These are phyloP conservation scores for Tricholoma matsutake DNA, from an alignment of 768 basidiomycete species.

Conservation along the genomic window DNA sequence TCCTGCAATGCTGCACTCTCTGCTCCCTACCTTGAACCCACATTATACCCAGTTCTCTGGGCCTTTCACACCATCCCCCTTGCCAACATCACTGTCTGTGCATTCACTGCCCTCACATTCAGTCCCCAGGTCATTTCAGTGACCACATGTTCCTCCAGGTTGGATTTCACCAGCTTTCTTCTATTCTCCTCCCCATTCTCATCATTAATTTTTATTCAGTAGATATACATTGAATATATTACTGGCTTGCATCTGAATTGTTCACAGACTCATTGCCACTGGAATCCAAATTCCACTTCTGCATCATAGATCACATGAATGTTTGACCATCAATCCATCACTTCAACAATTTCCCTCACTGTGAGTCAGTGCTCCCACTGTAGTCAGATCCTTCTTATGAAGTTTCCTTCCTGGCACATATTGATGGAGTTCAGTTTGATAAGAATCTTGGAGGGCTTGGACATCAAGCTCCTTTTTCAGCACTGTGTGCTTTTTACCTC, in stretches of 20 bases:
- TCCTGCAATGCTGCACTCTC: too few relatives aligned
- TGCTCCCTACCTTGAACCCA: neutral
- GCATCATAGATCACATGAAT: neutral
- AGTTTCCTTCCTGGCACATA: slow-evolving; percentile 16
- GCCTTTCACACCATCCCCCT: too few relatives aligned
- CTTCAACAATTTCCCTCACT: slow-evolving; percentile 7
- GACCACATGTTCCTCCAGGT: too few relatives aligned
- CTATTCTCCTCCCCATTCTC: too few relatives aligned
- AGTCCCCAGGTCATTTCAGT: too few relatives aligned
- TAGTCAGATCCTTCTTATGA: slow-evolving; percentile 12
- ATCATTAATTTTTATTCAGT: too few relatives aligned
- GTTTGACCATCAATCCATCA: slow-evolving; percentile 17
- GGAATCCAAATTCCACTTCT: neutral
- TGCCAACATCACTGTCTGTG: too few relatives aligned
- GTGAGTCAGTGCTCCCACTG: slow-evolving; percentile 13
- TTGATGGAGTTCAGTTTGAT: slow-evolving; percentile 17
- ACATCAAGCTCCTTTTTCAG: slow-evolving; percentile 19
- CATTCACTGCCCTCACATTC: too few relatives aligned
- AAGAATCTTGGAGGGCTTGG: slow-evolving; percentile 16
- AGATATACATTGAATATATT: neutral
- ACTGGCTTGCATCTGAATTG: neutral
- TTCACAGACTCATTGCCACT: neutral
- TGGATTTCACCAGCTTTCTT: too few relatives aligned
- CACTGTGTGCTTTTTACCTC: slow-evolving; percentile 25
- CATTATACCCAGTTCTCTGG: too few relatives aligned